phyloP scores from a whole-genome alignment of 805 yeast species.

The Saccharomycopsis sp. region DNA sequence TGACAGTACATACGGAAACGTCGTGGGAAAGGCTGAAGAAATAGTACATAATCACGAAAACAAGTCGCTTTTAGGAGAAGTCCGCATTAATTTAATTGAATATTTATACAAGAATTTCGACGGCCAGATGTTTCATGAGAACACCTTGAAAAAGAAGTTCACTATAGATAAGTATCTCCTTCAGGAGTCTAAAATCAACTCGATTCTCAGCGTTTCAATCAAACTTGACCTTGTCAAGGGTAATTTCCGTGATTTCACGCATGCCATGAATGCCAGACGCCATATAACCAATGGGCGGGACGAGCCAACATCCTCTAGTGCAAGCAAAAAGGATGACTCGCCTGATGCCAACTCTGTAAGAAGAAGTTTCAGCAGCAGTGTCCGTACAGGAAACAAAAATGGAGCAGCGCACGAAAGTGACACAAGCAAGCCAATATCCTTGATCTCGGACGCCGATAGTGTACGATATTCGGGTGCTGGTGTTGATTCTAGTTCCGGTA shows the following conservation, averaged over 20 bases:
- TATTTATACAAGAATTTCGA: constrained; percentile 38
- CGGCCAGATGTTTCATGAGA: background rate
- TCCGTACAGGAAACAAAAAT: background rate
- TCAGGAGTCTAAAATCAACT: constrained; percentile 74
- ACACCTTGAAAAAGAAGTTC: constrained; percentile 38
- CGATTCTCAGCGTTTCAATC: constrained; percentile 62
- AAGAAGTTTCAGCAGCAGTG: background rate
- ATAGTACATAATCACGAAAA: constrained; percentile 24
- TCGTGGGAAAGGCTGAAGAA: constrained; percentile 18
- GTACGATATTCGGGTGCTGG: background rate
- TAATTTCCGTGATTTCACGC: constrained; percentile 34
- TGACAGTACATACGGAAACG: background rate
- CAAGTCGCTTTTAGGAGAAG: constrained; percentile 53
- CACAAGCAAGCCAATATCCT: background rate
- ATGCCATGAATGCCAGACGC: background rate
- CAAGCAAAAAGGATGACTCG: background rate
- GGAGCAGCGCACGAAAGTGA: background rate
- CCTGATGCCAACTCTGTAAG: background rate
- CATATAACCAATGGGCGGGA: background rate
- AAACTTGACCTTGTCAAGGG: constrained; percentile 41
- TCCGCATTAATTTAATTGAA: constrained; percentile 66
- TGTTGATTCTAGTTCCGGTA: background rate
- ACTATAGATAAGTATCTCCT: constrained; percentile 59
- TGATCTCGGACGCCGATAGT: background rate
- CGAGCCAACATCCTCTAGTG: background rate